phyloP scores from a whole-genome alignment of 805 yeast genomes.

The Candida suzukii region DNA sequence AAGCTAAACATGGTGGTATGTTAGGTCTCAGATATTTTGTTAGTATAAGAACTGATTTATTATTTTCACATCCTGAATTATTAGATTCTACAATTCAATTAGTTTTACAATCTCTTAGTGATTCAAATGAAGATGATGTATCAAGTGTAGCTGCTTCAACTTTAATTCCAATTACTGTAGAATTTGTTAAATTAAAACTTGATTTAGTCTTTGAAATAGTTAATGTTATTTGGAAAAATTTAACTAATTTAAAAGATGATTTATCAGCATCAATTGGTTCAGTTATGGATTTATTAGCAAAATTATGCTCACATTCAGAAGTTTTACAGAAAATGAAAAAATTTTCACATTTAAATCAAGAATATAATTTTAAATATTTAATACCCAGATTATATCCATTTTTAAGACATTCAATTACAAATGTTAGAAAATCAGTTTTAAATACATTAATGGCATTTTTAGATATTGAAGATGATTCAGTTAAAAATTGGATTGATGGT shows the following conservation, averaged over 20 bases:
- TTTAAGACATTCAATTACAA: slow-evolving; percentile 85
- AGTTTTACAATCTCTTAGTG: slow-evolving; percentile 77
- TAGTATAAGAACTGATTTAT: slow-evolving; percentile 76
- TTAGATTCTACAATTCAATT: slow-evolving; percentile 71
- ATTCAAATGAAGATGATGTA: slow-evolving; percentile 90
- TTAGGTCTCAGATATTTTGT: slow-evolving; percentile 89
- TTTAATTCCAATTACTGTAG: slow-evolving; percentile 80
- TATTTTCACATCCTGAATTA: slow-evolving; percentile 48
- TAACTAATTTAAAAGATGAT: slow-evolving; percentile 83
- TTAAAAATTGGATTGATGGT: slow-evolving; percentile 69
- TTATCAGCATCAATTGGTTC: slow-evolving; percentile 92
- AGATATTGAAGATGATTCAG: slow-evolving; percentile 36
- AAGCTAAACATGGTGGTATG: slow-evolving; percentile 97
- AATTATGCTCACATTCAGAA: slow-evolving; percentile 72
- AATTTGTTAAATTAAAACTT: slow-evolving; percentile 63
- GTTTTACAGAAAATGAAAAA: slow-evolving; percentile 67
- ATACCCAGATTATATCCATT: slow-evolving; percentile 94
- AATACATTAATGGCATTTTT: slow-evolving; percentile 75
- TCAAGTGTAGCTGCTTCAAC: slow-evolving; percentile 96
- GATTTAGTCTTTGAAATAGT: slow-evolving; percentile 41
- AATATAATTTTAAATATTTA: slow-evolving; percentile 58
- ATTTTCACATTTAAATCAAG: slow-evolving; percentile 43
- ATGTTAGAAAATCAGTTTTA: slow-evolving; percentile 84
- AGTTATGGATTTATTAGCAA: slow-evolving; percentile 89
- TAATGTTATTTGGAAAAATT: slow-evolving; percentile 83